Conservation (phyloP, 2,329 filamentous ascomycete species). For the Huntiella omanensis region DNA sequence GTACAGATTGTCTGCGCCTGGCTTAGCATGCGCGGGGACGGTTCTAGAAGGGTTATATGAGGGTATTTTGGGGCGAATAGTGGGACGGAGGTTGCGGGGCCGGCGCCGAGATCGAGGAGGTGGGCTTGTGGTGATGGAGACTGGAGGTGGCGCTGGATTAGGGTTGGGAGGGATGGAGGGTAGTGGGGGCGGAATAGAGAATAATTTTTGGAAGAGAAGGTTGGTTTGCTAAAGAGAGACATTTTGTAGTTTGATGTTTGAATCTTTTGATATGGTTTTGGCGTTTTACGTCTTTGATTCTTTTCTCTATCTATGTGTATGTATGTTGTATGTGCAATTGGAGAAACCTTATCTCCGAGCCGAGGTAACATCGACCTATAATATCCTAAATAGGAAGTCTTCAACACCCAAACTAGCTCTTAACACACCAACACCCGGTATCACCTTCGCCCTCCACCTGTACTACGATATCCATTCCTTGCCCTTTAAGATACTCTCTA, state of each 20-base stretch:
- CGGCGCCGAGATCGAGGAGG: conserved; percentile 42
- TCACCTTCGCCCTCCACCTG: conserved; percentile 81
- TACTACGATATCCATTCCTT: conserved; percentile 64
- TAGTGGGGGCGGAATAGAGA: conserved; percentile 42
- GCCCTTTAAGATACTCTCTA: conserved; percentile 45
- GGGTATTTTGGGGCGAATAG: conserved; percentile 33
- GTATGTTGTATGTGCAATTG: not conserved
- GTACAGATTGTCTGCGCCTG: conserved; percentile 22
- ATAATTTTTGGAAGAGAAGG: conserved; percentile 38
- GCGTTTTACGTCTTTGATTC: not conserved
- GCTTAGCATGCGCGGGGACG: conserved; percentile 36
- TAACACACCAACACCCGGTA: conserved; percentile 38
- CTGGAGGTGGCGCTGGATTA: conserved; percentile 34
- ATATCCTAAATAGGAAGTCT: too few species aligned
- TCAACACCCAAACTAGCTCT: not conserved
- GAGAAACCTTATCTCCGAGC: not conserved
- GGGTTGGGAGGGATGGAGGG: conserved; percentile 33
- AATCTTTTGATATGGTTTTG: not conserved
- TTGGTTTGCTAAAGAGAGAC: conserved; percentile 27
- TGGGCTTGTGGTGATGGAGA: conserved; percentile 10
- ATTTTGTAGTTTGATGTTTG: conserved; percentile 8
- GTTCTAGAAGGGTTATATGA: conserved; percentile 34
- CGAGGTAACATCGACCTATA: not conserved
- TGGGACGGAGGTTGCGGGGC: conserved; percentile 38
- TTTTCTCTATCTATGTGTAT: not conserved